phyloP scores from a whole-genome alignment of 768 basidiomycete genomes.

The Leucosporidium yakuticum region DNA sequence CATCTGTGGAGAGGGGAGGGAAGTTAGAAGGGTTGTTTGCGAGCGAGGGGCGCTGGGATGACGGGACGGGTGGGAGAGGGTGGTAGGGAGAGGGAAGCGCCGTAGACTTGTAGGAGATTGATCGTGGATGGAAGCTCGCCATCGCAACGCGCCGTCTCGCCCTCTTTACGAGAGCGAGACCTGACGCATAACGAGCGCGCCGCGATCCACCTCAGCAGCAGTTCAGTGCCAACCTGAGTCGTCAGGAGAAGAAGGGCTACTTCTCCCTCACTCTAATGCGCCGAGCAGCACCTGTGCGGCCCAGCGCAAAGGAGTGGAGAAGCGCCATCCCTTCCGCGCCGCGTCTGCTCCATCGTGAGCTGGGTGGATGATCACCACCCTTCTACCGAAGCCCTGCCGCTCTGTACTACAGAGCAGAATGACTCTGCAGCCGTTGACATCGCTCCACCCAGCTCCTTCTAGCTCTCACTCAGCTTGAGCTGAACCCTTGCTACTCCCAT shows the following conservation, averaged over 20 bases:
- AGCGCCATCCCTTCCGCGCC: too few relatives aligned
- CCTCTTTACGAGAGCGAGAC: not conserved
- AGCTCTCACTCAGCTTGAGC: not conserved
- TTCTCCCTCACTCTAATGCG: too few relatives aligned
- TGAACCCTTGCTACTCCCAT: not conserved
- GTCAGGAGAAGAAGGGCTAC: too few relatives aligned
- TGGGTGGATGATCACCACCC: too few relatives aligned
- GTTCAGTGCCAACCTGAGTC: too few relatives aligned
- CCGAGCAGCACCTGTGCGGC: too few relatives aligned
- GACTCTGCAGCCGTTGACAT: too few relatives aligned
- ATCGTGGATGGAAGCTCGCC: not conserved
- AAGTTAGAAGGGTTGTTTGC: constrained; percentile 21
- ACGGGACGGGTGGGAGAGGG: not conserved
- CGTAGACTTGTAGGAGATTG: not conserved
- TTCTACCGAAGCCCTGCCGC: not conserved
- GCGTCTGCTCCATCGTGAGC: too few relatives aligned
- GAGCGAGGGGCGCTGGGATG: not conserved
- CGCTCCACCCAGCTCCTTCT: not conserved
- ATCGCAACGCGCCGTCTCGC: not conserved
- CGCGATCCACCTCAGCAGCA: too few relatives aligned
- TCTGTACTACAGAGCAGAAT: not conserved
- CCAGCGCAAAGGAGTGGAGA: too few relatives aligned
- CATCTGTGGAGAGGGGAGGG: constrained; percentile 48
- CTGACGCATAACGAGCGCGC: not conserved
- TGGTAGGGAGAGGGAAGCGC: not conserved